Conservation (phyloP, 2,329 filamentous ascomycete genomes). For the Ascochyta lentis region DNA sequence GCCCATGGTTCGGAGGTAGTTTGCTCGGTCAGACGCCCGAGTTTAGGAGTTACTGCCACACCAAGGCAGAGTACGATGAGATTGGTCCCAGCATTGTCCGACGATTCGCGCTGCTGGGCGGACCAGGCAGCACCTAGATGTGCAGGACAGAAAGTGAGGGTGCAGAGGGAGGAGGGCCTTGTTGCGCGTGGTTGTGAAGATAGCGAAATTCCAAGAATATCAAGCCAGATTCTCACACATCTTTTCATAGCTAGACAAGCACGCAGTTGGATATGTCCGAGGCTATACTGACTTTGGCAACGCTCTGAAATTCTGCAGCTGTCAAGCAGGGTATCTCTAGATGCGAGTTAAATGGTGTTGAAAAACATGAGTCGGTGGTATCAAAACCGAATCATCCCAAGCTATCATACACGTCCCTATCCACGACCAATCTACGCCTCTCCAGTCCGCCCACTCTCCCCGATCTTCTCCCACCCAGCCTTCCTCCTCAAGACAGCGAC, state of each 20-base stretch:
- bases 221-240: conserved; percentile 13
- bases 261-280: no score
- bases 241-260: no score
- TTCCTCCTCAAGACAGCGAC: conserved; percentile 64
- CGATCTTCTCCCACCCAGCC: not conserved
- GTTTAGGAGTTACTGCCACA: conserved; percentile 98
- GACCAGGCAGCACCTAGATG: conserved; percentile 78
- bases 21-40: conserved; percentile 96
- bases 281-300: no score
- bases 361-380: no score
- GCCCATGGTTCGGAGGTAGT: conserved; percentile 98
- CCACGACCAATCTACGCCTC: not conserved
- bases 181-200: conserved; percentile 24
- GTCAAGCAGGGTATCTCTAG: no score
- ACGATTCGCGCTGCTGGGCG: conserved; percentile 91
- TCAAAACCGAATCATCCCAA: no score
- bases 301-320: no score
- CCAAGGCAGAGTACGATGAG: conserved; percentile 76
- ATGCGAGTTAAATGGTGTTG: no score
- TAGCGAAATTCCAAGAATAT: conserved; percentile 22
- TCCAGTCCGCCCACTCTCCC: not conserved
- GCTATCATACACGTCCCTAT: not conserved
- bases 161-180: not conserved
- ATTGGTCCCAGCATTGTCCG: conserved; percentile 94
- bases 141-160: not conserved